Evolutionary conservation across 2,329 filamentous ascomycete genomes (phyloP), one percentile per base, ranked within the genome.

Genomic region (Emergomyces orientalis): DNA sequence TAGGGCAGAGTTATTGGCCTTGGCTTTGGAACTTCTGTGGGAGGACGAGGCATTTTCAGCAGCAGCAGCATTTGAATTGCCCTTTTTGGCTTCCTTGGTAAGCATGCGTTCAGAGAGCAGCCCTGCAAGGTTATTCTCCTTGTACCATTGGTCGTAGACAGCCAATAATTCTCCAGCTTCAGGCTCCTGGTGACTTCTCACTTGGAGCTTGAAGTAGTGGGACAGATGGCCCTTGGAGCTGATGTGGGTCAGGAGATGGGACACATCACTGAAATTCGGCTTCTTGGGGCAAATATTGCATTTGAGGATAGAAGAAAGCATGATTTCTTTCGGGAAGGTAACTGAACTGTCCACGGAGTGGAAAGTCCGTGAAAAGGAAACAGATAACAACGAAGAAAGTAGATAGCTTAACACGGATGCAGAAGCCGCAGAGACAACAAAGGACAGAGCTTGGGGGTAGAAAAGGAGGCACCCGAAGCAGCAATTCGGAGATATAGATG

Each of bases 171-270:
- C 74, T 30, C 82, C 80, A n/a, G 88, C 86, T n/a, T 78, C 77
- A n/a, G 81, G 75, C 64, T 95, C 88, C 55, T 84, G 81, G 61
- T 85, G 82, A 62, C 87, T 84, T 63, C 84, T 85, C 67, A 96
- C 84, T 69, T 90, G 87, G 60, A 91, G 82, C 71, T 90, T 91
- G 78, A 92, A 95, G 70, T 90, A 86, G 72, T 90, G 84, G 64
- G 91, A 87, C 41, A 97, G 80, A 73, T 97, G 93, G n/a, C 89
- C 88, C 73, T 97, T 97, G 67, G 92, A 97, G 64, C 89, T 86
- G 65, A 97, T 85, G 72, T 97, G 93, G 14, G 93, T 97, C 71
- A 97, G 84, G 45, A 97, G 81, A 75, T 97, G 93, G 41, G 92
- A 96, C 54, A 91, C 81, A 75, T 97, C 93, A 62, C 91, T 96